Conservation (phyloP, 495 filamentous ascomycete species). For the Bombardia bombarda region DNA sequence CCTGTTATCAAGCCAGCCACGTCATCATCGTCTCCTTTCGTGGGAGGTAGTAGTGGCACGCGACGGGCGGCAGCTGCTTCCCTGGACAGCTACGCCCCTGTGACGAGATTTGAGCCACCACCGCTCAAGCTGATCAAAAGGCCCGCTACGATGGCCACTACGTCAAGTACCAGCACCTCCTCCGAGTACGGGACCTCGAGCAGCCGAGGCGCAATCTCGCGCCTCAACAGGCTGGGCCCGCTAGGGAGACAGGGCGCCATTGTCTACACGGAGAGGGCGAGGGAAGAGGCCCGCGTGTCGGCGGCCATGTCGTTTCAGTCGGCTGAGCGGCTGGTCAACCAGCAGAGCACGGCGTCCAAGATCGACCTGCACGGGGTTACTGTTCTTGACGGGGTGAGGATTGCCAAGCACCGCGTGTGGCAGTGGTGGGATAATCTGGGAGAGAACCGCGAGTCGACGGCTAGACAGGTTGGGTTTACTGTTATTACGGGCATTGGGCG, state of each 20-base stretch:
- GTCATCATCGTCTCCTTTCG: background rate
- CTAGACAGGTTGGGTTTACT: conserved; percentile 42
- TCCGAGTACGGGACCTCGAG: conserved; percentile 4
- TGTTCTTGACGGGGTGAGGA: conserved; percentile 70
- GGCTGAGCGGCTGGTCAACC: conserved; percentile 54
- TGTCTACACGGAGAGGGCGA: conserved; percentile 28
- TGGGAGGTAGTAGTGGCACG: background rate
- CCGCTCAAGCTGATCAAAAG: background rate
- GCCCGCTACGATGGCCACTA: background rate
- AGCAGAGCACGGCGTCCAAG: conserved; percentile 45
- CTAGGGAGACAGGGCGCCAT: conserved; percentile 30
- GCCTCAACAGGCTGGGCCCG: conserved; percentile 29
- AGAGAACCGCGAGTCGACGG: conserved; percentile 43
- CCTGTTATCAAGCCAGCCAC: conserved; percentile 3
- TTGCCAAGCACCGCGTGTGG: conserved; percentile 56
- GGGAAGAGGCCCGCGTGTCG: conserved; percentile 15
- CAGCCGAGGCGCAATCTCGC: conserved; percentile 21
- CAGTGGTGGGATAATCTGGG: conserved; percentile 75
- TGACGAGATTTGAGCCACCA: too few species aligned
- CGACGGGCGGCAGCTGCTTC: background rate
- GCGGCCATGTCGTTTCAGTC: conserved; percentile 15
- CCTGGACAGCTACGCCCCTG: background rate
- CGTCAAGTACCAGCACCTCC: background rate
- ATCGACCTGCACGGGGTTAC: conserved; percentile 82
- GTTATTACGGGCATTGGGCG: conserved; percentile 76